Percentiles rank a stretch among this genome's conserved stretches.
Evolutionary conservation across 768 basidiomycete genomes (phyloP).

Genomic region (Inosperma sp.): DNA sequence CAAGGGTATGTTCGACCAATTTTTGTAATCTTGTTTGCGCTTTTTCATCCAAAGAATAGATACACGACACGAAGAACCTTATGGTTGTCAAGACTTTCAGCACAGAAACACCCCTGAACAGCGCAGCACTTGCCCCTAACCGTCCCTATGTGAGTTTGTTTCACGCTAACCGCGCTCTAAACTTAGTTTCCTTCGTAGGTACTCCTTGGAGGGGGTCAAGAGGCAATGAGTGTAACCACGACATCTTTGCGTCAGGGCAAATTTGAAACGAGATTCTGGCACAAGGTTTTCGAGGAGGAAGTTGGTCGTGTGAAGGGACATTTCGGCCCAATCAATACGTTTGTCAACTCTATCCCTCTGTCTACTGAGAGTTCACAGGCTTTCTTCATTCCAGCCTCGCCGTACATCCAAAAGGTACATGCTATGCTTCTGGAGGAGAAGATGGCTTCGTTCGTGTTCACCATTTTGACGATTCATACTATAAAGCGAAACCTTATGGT

Average conservation of each 20-base stretch:
- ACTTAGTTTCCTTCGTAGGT: constrained; percentile 42
- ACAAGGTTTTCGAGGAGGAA: constrained; percentile 94
- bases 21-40: background rate
- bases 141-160: constrained; percentile 68
- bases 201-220: constrained; percentile 94
- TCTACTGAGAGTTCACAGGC: background rate
- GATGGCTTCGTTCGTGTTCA: constrained; percentile 92
- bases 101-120: constrained; percentile 94
- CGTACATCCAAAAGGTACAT: constrained; percentile 81
- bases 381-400: constrained; percentile 60
- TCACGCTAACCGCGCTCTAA: background rate
- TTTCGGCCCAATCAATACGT: constrained; percentile 97
- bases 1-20: constrained; percentile 50
- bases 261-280: constrained; percentile 98
- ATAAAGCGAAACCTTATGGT: constrained; percentile 87
- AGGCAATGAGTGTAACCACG: constrained; percentile 95
- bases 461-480: constrained; percentile 94
- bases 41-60: constrained; percentile 31
- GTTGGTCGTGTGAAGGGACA: constrained; percentile 97
- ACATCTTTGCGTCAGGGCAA: constrained; percentile 92
- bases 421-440: constrained; percentile 93
- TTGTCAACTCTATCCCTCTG: constrained; percentile 31
- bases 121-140: constrained; percentile 78
- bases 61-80: constrained; percentile 87
- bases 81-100: constrained; percentile 88